Base-by-base conservation (phyloP, 345 rosid species). In the Arabis hirsuta region DNA sequence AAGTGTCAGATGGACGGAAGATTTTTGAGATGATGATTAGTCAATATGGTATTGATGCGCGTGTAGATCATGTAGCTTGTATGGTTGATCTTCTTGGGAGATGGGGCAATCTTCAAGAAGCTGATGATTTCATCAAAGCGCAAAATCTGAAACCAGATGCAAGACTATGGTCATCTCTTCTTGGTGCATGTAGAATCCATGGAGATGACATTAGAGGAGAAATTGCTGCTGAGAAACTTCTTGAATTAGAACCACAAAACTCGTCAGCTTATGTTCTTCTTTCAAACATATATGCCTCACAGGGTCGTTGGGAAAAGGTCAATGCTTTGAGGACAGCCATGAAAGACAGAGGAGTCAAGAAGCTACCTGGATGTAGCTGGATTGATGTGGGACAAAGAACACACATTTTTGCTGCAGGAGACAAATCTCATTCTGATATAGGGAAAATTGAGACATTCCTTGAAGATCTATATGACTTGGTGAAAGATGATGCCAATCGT, bases 51-150 rank as follows among this genome's bases (percentile, higher is more conserved):
- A 87, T 88, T 75, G 79, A 78, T 65, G 87, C 96, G 4, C 86
- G 92, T 72, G 85, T 80, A 20, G 97, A 86, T 77, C 98, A 91
- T 34, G 85, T 81, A 75, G 96, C 97, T 57, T 91, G 97, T 79
- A 82, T 91, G 86, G 88, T 91, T 72, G 98, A 93, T 89, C 96
- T 93, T 85, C 85, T 90, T 48, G 97, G 97, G 16, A 84, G 95
- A 62, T 91, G 96, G 88, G 97, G 97, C 7, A 82, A 81, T 77
- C 90, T 94, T 55, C 63, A 84, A 83, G 96, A 94, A 85, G 97
- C 95, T 16, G 87, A 76, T 65, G 84, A 84, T 60, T 91, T 91
- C 82, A 83, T 91, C 38, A 65, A 84, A 74, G 74, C 72, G 32
- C 81, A 86, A 32, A 79, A 79, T 52, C 81, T 85, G 58, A 83